Evolutionary conservation across 768 basidiomycete genomes (phyloP).

Genomic region (Rhizopogon vinicolor): DNA sequence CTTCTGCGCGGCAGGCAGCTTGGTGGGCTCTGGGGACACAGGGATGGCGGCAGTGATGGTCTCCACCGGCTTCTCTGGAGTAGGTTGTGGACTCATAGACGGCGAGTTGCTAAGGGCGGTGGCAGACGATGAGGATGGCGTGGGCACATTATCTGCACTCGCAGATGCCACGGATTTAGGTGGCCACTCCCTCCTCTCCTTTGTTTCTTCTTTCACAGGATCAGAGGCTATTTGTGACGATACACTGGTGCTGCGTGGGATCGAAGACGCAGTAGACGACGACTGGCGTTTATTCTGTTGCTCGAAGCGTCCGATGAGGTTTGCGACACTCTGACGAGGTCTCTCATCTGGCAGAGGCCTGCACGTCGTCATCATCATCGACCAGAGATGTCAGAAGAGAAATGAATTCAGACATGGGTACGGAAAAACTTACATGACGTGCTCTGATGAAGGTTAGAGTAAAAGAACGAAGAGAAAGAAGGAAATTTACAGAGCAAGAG

Average conservation of each 20-base stretch:
- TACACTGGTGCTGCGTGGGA: conserved; percentile 61
- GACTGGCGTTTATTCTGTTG: conserved; percentile 69
- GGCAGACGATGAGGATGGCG: conserved; percentile 32
- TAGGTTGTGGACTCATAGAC: conserved; percentile 25
- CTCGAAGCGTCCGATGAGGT: conserved; percentile 87
- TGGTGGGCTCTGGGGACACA: conserved; percentile 14
- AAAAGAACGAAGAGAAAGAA: conserved; percentile 3
- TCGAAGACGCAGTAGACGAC: conserved; percentile 30
- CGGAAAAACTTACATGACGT: conserved; percentile 21
- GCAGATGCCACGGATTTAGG: conserved; percentile 39
- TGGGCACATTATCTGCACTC: conserved; percentile 23
- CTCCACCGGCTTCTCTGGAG: conserved; percentile 17
- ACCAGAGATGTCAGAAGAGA: conserved; percentile 9
- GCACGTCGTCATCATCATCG: conserved; percentile 4
- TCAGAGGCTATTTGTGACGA: conserved; percentile 61
- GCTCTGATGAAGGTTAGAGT: conserved; percentile 15
- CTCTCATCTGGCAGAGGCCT: conserved; percentile 89
- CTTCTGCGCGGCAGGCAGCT: conserved; percentile 16
- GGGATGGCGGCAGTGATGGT: conserved; percentile 14
- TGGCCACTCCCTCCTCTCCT: conserved; percentile 78
- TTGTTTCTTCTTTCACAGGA: conserved; percentile 59
- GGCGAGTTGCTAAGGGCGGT: conserved; percentile 13
- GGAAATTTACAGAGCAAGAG: conserved; percentile 10
- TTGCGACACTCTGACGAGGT: conserved; percentile 82
- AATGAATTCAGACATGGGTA: not conserved